Base-by-base conservation (phyloP, 441 rosid genomes). In the Brassica hybrid region DNA sequence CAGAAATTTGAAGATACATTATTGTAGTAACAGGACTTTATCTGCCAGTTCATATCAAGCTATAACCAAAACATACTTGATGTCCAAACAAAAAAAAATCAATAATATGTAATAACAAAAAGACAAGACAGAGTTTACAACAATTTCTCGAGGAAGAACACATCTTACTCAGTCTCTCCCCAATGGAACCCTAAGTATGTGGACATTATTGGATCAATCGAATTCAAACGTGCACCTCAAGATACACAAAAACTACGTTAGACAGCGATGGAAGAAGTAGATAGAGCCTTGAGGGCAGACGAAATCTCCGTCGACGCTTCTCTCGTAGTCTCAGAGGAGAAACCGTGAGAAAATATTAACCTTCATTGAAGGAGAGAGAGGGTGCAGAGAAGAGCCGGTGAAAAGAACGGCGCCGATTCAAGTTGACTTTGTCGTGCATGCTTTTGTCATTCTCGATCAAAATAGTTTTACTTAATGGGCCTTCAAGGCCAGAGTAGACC, bases 21-120 rank as follows among this genome's bases (percentile, higher is more conserved):
- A 69, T 36, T 60, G 62, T 21, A 61, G 3, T 19, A 59, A 3
- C 14, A 59, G 54, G 60, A 66, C 18, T 36, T 67, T 36, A 43
- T 66, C 38, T 41, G 67, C 71, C 76, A 71, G 76, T 65, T 71
- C 72, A 77, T 76, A 25, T n/a, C 11, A 77, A 54, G 71, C 71
- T 70, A 52, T 68, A 75, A 3, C 17, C 62, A 69, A 63, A 25
- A 50, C 43, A 36, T 76, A 54, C 54, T 65, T 62, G 71, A 71
- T 50, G 27, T 59, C 80, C 80, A 64, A 70, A 69, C 30, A 69
- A 76, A 69, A 54, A 7, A 8, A 54, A 7, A 13, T 7, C 4
- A 69, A 61, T 64, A 32, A 16, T 16, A 19, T 19, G 21, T 19
- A 7, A 54, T 7, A 54, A 19, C 13, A 59, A 13, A 11, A 16